Conservation (phyloP, 176 grass and related monocot species). For the Aegilops tauschii region DNA sequence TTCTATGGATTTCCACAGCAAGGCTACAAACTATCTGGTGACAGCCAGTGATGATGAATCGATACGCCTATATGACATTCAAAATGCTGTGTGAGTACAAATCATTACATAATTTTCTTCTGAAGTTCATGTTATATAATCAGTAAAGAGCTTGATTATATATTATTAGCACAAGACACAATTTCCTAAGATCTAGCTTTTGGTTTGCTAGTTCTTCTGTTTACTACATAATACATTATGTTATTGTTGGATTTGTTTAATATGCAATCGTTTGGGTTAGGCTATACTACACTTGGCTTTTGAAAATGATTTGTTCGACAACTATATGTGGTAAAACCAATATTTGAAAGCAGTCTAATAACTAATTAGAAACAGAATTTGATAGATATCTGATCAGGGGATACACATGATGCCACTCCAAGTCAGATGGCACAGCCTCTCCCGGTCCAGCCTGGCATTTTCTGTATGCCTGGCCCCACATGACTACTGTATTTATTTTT, state of each 20-base stretch:
- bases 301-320: not conserved
- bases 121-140: conserved; percentile 13
- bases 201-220: not conserved
- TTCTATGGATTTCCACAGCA: conserved; percentile 96
- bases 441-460: not conserved
- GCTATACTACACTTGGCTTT: not conserved
- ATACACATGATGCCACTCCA: not conserved
- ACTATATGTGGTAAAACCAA: not conserved
- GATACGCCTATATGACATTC: conserved; percentile 91
- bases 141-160: not conserved
- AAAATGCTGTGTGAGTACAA: conserved; percentile 77
- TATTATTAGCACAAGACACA: not conserved
- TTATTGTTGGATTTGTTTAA: not conserved
- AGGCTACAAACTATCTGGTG: conserved; percentile 76
- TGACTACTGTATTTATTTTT: not conserved
- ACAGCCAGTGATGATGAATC: conserved; percentile 97
- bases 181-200: not conserved
- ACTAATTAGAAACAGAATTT: not conserved
- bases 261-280: not conserved
- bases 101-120: not conserved
- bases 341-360: not conserved
- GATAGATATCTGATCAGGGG: not conserved
- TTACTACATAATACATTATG: not conserved
- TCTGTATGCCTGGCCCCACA: not conserved
- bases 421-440: not conserved